These are phyloP conservation scores for Cymbopogon citratus DNA, from an alignment of 176 grass and related monocot genomes.

Conservation along the genomic window DNA sequence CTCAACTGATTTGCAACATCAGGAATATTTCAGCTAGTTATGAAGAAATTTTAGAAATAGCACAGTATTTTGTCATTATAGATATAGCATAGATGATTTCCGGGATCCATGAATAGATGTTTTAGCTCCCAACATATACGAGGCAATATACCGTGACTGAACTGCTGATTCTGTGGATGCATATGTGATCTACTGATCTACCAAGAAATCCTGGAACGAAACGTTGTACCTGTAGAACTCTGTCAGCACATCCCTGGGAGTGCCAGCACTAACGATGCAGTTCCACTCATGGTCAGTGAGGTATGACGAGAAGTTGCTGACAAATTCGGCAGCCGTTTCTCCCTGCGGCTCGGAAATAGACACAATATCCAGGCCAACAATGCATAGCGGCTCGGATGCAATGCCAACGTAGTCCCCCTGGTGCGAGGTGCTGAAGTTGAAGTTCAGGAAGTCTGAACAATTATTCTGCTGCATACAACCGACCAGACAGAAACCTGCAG, in stretches of 20 bases:
- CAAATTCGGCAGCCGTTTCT: not conserved
- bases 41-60: not conserved
- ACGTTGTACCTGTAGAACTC: conserved; percentile 42
- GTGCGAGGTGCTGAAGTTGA: conserved; percentile 77
- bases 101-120: not conserved
- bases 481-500: too few relatives aligned
- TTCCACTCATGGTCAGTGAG: too few relatives aligned
- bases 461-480: conserved; percentile 26
- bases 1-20: not conserved
- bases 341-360: conserved; percentile 41
- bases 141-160: not conserved
- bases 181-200: not conserved
- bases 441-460: conserved; percentile 29
- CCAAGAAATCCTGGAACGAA: not conserved
- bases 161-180: too few relatives aligned
- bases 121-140: not conserved
- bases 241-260: too few relatives aligned
- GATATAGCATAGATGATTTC: not conserved
- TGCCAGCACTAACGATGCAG: too few relatives aligned
- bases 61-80: not conserved
- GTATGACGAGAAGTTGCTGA: too few relatives aligned
- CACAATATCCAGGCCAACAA: conserved; percentile 81
- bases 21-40: not conserved
- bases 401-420: conserved; percentile 84
- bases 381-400: conserved; percentile 60